Conservation (phyloP, 1,139 yeast species). For the Saccharomyces pastorianus region DNA sequence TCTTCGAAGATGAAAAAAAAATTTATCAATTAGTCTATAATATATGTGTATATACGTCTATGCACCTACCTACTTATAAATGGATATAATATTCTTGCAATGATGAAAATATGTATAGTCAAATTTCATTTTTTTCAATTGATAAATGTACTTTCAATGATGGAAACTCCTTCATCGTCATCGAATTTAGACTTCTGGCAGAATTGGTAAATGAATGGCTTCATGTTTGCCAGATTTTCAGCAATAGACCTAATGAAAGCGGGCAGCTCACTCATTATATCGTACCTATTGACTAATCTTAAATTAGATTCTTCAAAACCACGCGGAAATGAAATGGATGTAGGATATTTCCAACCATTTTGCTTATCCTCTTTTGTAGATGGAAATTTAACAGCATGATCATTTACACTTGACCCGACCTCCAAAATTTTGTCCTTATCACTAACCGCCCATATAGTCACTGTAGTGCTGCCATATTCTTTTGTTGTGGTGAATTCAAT, state of each 20-base stretch:
- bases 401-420: constrained; percentile 36
- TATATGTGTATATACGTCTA: neutral
- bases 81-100: neutral
- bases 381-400: constrained; percentile 51
- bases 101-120: neutral
- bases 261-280: constrained; percentile 86
- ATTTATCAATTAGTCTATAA: neutral
- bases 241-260: constrained; percentile 72
- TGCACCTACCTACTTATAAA: neutral
- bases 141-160: constrained; percentile 28
- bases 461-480: constrained; percentile 64
- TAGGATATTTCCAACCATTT: constrained; percentile 78
- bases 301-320: constrained; percentile 39
- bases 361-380: constrained; percentile 45
- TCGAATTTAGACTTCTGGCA: constrained; percentile 41
- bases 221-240: constrained; percentile 75
- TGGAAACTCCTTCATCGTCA: constrained; percentile 23
- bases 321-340: constrained; percentile 46
- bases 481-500: constrained; percentile 86
- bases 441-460: constrained; percentile 60
- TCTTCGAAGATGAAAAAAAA: constrained; percentile 4
- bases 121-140: constrained; percentile 6
- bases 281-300: constrained; percentile 67
- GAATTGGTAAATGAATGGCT: constrained; percentile 80
- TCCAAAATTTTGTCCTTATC: constrained; percentile 50